Evolutionary conservation across 1,284 basidiomycete genomes (phyloP).

Genomic region (Cystobasidiaceae sp.): DNA sequence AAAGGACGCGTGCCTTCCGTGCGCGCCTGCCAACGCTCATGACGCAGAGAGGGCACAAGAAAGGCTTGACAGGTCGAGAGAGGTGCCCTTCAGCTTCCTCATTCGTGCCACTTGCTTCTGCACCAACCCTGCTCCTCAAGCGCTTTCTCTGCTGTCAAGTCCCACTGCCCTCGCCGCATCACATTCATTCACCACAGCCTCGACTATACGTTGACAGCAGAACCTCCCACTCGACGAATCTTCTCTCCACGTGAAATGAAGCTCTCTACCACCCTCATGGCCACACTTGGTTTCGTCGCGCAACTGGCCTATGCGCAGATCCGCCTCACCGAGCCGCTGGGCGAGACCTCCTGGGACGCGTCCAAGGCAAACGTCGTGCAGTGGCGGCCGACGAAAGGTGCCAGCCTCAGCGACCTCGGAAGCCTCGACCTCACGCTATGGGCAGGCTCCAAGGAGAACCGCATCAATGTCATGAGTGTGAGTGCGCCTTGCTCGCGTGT

Average conservation of each 20-base stretch:
- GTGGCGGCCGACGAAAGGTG: constrained; percentile 12
- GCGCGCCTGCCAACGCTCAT: not conserved
- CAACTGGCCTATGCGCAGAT: constrained; percentile 8
- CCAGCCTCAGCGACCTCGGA: constrained; percentile 1
- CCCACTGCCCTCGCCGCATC: no score
- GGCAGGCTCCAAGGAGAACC: constrained; percentile 13
- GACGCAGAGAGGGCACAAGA: no score
- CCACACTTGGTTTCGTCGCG: constrained; percentile 1
- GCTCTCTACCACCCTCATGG: constrained; percentile 4
- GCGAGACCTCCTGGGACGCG: constrained; percentile 13
- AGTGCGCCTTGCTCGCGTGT: no score
- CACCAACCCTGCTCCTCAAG: no score
- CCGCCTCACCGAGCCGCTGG: constrained; percentile 4
- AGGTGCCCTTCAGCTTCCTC: not conserved
- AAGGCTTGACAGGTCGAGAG: no score
- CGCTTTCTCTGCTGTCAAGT: not conserved
- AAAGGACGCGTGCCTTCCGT: not conserved
- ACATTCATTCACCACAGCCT: no score
- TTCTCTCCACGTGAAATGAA: not conserved
- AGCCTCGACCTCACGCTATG: constrained; percentile 11
- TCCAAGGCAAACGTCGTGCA: constrained; percentile 8
- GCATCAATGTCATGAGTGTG: not conserved
- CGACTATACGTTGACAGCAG: no score
- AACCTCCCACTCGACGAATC: no score
- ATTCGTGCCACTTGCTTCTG: no score